A percentile compares a stretch with the other conserved stretches of the same genome.
Evolutionary conservation across 176 grass and related monocot species (phyloP).

Genomic region (Poa pratensis): DNA sequence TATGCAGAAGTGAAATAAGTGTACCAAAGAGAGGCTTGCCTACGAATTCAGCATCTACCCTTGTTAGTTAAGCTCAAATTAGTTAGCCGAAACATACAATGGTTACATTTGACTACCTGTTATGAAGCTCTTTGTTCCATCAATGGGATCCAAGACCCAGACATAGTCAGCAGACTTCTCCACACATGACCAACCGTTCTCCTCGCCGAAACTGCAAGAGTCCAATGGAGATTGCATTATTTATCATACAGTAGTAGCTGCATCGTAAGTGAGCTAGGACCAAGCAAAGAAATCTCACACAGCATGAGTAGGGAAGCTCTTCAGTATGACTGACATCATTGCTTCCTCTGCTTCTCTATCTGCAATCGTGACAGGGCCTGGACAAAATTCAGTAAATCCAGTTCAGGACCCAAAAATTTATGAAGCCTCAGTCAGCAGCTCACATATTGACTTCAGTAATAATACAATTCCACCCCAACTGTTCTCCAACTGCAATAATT

Average conservation of each 20-base stretch:
- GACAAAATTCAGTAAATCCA: background rate
- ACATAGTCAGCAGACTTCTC: slow-evolving; percentile 77
- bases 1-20: slow-evolving; percentile 76
- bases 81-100: background rate
- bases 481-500: slow-evolving; percentile 2
- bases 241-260: background rate
- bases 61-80: slow-evolving; percentile 11
- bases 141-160: slow-evolving; percentile 94
- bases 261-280: background rate
- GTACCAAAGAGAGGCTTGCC: slow-evolving; percentile 95
- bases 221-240: background rate
- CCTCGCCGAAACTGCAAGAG: slow-evolving; percentile 77
- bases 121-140: slow-evolving; percentile 94
- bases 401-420: background rate
- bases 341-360: slow-evolving; percentile 92
- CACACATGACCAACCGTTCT: slow-evolving; percentile 82
- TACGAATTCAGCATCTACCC: slow-evolving; percentile 45
- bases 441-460: background rate
- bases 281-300: slow-evolving; percentile 55
- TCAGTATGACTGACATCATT: slow-evolving; percentile 81
- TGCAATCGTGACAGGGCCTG: slow-evolving; percentile 91
- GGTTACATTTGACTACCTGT: slow-evolving; percentile 58
- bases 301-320: slow-evolving; percentile 75
- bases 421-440: background rate
- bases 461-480: background rate